Base-by-base conservation (phyloP, 306 rosid species). In the Hippophae tibetana region DNA sequence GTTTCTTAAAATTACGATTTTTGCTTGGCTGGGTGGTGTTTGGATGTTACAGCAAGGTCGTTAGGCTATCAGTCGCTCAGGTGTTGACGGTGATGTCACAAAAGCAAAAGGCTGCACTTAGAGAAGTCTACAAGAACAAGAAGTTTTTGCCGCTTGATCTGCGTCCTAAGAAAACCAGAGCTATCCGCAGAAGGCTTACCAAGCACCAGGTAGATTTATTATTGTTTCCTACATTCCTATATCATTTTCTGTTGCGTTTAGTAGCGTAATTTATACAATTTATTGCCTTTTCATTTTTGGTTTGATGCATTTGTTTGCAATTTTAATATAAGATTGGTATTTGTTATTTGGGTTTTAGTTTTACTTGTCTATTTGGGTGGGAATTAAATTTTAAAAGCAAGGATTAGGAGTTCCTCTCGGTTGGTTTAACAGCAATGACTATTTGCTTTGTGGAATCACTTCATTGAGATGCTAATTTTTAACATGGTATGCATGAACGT, bases 81-180 rank as follows among this genome's bases (percentile, higher is more conserved):
- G 99, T 88, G 12, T 76, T 92, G 85, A 92, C 99, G 0, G 99
- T 92, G 73, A 92, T 83, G 10, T 92, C 96, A 5, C 99, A 93
- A 94, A 93, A 84, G 69, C 94, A 88, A 76, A 93, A 88, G 74
- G 53, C 93, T 7, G 96, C 85, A 1, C 82, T 93, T 68, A 88
- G 99, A 71, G 97, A 93, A 38, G 99, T 60, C 3, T 93, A 93
- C 64, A 88, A 86, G 82, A 83, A 82, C 12, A 92, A 88, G 83
- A 92, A 88, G 74, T 78, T 72, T 14, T 64, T 88, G 86, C 96
- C 99, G 4, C 99, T 92, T 51, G 99, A 92, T 83, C 96, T 88
- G 51, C 96, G 99, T 52, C 95, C 95, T 12, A 92, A 92, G 88
- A 92, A 92, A 78, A 92, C 96, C 64, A 78, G 99, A 67, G 97